Evolutionary conservation across 306 rosid genomes (phyloP).

Genomic region (Cicer yamashitae): DNA sequence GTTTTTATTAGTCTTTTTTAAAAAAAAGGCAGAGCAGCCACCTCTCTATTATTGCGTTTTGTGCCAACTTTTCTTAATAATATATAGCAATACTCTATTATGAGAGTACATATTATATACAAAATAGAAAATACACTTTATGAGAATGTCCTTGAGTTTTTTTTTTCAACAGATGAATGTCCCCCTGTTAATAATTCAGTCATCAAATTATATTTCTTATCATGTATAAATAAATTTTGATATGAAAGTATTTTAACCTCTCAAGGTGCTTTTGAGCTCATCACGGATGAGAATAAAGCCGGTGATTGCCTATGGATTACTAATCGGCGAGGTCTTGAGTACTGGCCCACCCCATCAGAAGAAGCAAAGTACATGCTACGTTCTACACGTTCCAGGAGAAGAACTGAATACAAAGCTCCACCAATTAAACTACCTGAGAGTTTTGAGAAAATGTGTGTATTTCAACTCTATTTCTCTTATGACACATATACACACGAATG

Average conservation of each 20-base stretch:
- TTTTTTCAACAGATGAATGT: neutral
- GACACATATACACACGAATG: slow-evolving; percentile 7
- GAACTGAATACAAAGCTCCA: slow-evolving; percentile 56
- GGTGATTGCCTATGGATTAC: slow-evolving; percentile 95
- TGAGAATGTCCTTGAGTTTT: slow-evolving; percentile 21
- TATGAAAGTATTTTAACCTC: slow-evolving; percentile 41
- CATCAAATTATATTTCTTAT: slow-evolving; percentile 2
- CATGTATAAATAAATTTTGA: slow-evolving; percentile 38
- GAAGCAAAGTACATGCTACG: slow-evolving; percentile 61
- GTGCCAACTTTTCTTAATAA: too few species aligned
- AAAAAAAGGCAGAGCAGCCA: too few species aligned
- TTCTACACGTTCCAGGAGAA: slow-evolving; percentile 51
- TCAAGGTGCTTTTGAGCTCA: slow-evolving; percentile 87
- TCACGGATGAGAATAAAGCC: slow-evolving; percentile 85
- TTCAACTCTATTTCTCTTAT: slow-evolving; percentile 31
- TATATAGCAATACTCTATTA: too few species aligned
- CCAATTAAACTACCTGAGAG: slow-evolving; percentile 66
- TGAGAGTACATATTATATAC: too few species aligned
- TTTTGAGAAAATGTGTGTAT: slow-evolving; percentile 84
- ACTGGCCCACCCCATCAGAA: slow-evolving; percentile 89
- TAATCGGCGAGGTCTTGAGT: slow-evolving; percentile 88
- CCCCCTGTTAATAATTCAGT: slow-evolving; percentile 9
- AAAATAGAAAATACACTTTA: neutral
- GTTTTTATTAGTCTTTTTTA: too few species aligned
- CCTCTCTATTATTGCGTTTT: too few species aligned